Evolutionary conservation across 768 basidiomycete species (phyloP).

Genomic region (Rhizopogon salebrosus): DNA sequence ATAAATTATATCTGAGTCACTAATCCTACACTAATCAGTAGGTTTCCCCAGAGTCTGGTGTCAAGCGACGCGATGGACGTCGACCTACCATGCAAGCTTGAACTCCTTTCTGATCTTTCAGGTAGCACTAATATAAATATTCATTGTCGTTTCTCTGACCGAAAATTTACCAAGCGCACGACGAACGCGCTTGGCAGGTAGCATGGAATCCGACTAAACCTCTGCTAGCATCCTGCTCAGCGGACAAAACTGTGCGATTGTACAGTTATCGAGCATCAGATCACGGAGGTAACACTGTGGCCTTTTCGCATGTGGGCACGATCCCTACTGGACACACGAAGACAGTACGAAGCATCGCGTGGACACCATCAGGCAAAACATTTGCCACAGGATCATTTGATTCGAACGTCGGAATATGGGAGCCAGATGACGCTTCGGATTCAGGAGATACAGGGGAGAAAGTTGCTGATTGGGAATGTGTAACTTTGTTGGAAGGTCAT

Average conservation of each 20-base stretch:
- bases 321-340: slow-evolving; percentile 84
- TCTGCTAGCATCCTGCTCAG: slow-evolving; percentile 87
- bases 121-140: slow-evolving; percentile 9
- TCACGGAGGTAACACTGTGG: slow-evolving; percentile 11
- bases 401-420: slow-evolving; percentile 88
- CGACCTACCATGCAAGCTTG: slow-evolving; percentile 15
- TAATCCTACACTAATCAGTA: no score
- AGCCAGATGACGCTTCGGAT: slow-evolving; percentile 47
- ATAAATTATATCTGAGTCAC: no score
- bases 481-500: slow-evolving; percentile 85
- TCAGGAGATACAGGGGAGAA: slow-evolving; percentile 26
- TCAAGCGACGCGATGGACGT: slow-evolving; percentile 8
- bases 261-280: slow-evolving; percentile 54
- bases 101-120: slow-evolving; percentile 17
- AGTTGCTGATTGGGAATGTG: slow-evolving; percentile 78
- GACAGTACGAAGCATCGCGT: slow-evolving; percentile 81
- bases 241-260: slow-evolving; percentile 87
- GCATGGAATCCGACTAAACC: slow-evolving; percentile 85
- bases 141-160: not conserved
- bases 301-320: slow-evolving; percentile 53
- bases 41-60: no score
- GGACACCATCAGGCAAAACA: slow-evolving; percentile 82
- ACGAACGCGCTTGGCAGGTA: slow-evolving; percentile 81
- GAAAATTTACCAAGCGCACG: slow-evolving; percentile 46
- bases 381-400: slow-evolving; percentile 95